Conservation (phyloP, 495 filamentous ascomycete species). For the Penicillium paradoxum region DNA sequence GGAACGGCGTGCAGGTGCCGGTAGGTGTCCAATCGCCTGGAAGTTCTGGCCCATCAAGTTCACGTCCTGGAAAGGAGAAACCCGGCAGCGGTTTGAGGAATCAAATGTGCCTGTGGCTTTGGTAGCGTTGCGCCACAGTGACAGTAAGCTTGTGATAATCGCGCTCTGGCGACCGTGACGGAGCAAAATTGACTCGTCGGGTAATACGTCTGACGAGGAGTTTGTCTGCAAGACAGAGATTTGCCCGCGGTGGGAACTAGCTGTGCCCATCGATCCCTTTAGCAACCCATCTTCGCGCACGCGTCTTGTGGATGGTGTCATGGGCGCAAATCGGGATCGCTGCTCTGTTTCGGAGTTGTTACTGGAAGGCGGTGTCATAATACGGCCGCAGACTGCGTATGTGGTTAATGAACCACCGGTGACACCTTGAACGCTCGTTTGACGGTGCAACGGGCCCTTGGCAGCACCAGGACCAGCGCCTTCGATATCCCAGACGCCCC, state of each 20-base stretch:
- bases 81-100: conserved; percentile 41
- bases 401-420: conserved; percentile 58
- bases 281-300: conserved; percentile 52
- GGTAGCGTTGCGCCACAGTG: conserved; percentile 63
- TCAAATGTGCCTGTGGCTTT: conserved; percentile 55
- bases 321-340: conserved; percentile 63
- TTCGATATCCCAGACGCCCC: conserved; percentile 90
- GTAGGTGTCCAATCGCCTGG: conserved; percentile 53
- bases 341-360: conserved; percentile 34
- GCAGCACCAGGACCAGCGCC: conserved; percentile 53
- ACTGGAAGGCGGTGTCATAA: conserved; percentile 40
- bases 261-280: conserved; percentile 32
- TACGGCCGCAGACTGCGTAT: conserved; percentile 66
- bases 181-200: conserved; percentile 63
- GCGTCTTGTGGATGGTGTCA: conserved; percentile 78
- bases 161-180: conserved; percentile 60
- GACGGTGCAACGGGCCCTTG: conserved; percentile 53
- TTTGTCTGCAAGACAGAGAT: conserved; percentile 54
- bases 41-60: conserved; percentile 62
- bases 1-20: conserved; percentile 28
- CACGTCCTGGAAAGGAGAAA: conserved; percentile 45
- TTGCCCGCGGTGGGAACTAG: conserved; percentile 51
- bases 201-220: conserved; percentile 42
- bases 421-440: conserved; percentile 51
- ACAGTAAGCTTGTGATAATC: conserved; percentile 58